Base-by-base conservation (phyloP, 2,329 filamentous ascomycete genomes). In the Nothomitra cinnamomea region DNA sequence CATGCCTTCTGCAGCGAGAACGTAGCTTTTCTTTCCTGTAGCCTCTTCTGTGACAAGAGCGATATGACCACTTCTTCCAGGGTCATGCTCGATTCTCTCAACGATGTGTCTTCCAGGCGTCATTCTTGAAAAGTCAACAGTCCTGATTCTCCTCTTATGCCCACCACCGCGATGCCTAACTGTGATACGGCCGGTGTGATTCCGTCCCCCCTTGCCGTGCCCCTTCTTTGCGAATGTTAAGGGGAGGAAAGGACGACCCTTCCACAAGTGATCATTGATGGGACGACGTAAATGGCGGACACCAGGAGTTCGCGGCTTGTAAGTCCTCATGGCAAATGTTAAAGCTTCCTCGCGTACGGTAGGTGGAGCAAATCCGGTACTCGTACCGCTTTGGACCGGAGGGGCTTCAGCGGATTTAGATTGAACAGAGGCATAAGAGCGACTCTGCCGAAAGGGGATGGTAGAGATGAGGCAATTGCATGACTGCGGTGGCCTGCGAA, bases 201-300 rank as follows among this genome's bases (percentile, higher is more conserved):
- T 98, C 61, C 92, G 80, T 43, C 92, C 92, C 67, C 92, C 94
- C 67, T 94, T 92, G 52, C 79, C 82, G 62, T 95, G 88, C 15
- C 92, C 92, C 67, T 90, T 90, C 68, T 95, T 95, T 38, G 88
- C 80, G 62, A 87, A 86, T 10, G 94, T 98, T 67, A 98, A 76
- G 51, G 82, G 79, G 35, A 86, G 74, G 60, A 84, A 81, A 0
- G 92, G 87, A 54, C 88, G 77, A 55, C 92, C 92, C 70, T 94
- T 95, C 87, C 87, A 96, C 47, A 98, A 72, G 68, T 98, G 92
- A 63, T 95, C 88, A 69, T 96, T 96, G 69, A 95, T 83, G 13
- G 92, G 88, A 43, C 92, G 80, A 67, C 83, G 85, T 59, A 98
- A 73, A 77, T 98, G 92, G 63, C 92, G 82, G 56, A 94, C 69